Evolutionary conservation across 441 rosid genomes (phyloP).

Genomic region (Iberis amara): DNA sequence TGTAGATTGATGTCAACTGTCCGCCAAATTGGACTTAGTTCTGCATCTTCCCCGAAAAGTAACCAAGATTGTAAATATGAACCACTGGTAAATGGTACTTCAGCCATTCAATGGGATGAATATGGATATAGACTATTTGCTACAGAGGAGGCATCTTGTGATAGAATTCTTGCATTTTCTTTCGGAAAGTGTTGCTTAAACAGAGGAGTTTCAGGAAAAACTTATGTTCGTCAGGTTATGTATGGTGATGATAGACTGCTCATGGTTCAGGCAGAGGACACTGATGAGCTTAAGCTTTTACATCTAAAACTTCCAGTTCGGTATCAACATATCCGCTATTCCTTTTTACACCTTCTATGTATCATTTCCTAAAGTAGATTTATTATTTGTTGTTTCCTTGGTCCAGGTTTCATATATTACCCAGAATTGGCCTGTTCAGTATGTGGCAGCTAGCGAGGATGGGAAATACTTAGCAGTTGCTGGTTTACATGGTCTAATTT

Average conservation of each 20-base stretch:
- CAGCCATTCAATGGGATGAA: conserved; percentile 95
- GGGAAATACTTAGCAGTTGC: conserved; percentile 94
- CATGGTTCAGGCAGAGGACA: conserved; percentile 94
- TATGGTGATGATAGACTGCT: conserved; percentile 96
- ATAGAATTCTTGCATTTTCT: conserved; percentile 86
- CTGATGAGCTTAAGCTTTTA: conserved; percentile 82
- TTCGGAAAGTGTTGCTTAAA: conserved; percentile 94
- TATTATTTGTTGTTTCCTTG: conserved; percentile 22
- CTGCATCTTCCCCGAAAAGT: conserved; percentile 70
- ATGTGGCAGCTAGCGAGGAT: conserved; percentile 97
- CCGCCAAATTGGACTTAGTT: conserved; percentile 84
- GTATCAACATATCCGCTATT: conserved; percentile 30
- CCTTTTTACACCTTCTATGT: conserved; percentile 17
- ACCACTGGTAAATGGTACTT: conserved; percentile 84
- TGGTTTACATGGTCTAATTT: conserved; percentile 85
- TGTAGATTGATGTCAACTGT: conserved; percentile 97
- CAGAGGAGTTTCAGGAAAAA: conserved; percentile 95
- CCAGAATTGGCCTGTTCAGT: conserved; percentile 98
- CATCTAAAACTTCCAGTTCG: conserved; percentile 94
- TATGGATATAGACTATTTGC: conserved; percentile 88
- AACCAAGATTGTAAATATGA: conserved; percentile 82
- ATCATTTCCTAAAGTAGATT: conserved; percentile 29
- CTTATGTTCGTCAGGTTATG: conserved; percentile 89
- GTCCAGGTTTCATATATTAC: conserved; percentile 78
- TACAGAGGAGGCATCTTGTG: conserved; percentile 78